These are phyloP conservation scores for Starmerella sirachaensis DNA, from an alignment of 805 yeast genomes.

Conservation along the genomic window DNA sequence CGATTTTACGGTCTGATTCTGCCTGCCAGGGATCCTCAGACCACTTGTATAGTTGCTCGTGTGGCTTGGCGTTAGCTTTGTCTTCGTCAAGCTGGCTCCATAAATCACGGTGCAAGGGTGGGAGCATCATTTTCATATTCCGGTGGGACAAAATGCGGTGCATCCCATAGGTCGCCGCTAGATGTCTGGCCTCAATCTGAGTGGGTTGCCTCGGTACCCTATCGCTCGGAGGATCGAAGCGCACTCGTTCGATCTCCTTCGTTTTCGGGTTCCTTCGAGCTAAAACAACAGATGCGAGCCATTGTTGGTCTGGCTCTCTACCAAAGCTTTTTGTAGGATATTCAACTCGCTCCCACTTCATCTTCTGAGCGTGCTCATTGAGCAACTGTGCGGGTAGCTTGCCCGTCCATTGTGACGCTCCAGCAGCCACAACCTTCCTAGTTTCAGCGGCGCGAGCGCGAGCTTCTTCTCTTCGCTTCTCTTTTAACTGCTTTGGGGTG, in stretches of 20 bases:
- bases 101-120: conserved; percentile 62
- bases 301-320: conserved; percentile 34
- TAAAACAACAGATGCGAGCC: conserved; percentile 51
- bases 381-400: conserved; percentile 77
- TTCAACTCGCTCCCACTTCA: conserved; percentile 77
- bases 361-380: conserved; percentile 77
- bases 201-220: conserved; percentile 59
- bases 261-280: conserved; percentile 75
- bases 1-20: conserved; percentile 41
- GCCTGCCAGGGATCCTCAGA: conserved; percentile 60
- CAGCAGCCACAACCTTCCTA: conserved; percentile 38
- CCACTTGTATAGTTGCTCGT: conserved; percentile 20
- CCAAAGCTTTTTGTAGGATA: conserved; percentile 41
- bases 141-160: conserved; percentile 70
- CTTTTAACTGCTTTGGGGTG: conserved; percentile 27
- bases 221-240: conserved; percentile 41
- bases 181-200: conserved; percentile 77
- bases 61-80: conserved; percentile 32
- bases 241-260: conserved; percentile 47
- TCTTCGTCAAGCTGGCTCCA: conserved; percentile 65
- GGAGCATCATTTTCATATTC: conserved; percentile 76
- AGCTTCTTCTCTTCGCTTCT: conserved; percentile 29
- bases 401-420: conserved; percentile 83
- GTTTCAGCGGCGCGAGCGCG: conserved; percentile 24
- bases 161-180: conserved; percentile 78